These are phyloP conservation scores for Suillus ampliporus DNA, from an alignment of 768 basidiomycete species.

Conservation along the genomic window DNA sequence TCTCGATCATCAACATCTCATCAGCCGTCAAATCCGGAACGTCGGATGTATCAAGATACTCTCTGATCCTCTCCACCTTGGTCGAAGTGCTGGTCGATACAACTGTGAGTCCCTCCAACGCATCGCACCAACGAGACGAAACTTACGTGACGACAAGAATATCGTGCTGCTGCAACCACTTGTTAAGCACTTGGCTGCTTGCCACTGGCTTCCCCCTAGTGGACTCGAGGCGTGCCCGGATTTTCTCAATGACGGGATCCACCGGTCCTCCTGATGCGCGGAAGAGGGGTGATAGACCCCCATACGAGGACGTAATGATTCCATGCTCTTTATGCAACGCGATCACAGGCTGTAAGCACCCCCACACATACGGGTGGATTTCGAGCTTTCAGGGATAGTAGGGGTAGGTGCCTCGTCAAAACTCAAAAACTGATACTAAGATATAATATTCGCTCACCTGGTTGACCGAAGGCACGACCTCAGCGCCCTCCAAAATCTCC, in stretches of 20 bases:
- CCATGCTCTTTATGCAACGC: constrained; percentile 29
- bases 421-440: background rate
- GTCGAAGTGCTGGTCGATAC: constrained; percentile 24
- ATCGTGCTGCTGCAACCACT: constrained; percentile 19
- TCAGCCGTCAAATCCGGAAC: constrained; percentile 29
- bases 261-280: constrained; percentile 36
- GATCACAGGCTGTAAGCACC: constrained; percentile 29
- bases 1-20: constrained; percentile 28
- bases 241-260: constrained; percentile 34
- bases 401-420: no score
- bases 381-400: constrained; percentile 55
- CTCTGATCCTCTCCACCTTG: constrained; percentile 25
- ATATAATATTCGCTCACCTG: constrained; percentile 59
- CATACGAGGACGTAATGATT: constrained; percentile 35
- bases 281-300: constrained; percentile 38
- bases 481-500: constrained; percentile 53
- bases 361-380: constrained; percentile 65
- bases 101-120: background rate
- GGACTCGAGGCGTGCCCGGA: constrained; percentile 22
- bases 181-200: constrained; percentile 22
- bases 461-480: constrained; percentile 69
- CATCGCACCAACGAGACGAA: constrained; percentile 1
- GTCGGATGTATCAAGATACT: constrained; percentile 24
- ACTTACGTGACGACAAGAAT: constrained; percentile 5
- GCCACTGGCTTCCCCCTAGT: constrained; percentile 24